Percentiles rank a stretch among this genome's conserved stretches.
Conservation (phyloP, 2,329 filamentous ascomycete species). For the Alternaria sp. region DNA sequence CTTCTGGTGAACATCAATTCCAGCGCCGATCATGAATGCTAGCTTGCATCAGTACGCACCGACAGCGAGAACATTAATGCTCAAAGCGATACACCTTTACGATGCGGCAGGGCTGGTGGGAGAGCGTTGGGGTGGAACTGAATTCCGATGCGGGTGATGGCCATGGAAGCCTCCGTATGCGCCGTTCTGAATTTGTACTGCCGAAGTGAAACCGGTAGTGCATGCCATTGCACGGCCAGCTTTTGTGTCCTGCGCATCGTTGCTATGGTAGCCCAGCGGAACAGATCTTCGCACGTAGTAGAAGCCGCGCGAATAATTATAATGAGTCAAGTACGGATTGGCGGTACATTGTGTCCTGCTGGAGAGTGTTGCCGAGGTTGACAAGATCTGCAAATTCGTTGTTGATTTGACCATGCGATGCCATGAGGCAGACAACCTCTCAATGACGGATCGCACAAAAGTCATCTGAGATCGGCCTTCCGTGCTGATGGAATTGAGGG, state of each 20-base stretch:
- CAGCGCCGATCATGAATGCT: background rate
- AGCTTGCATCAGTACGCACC: background rate
- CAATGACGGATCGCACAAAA: background rate
- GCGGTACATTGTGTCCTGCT: background rate
- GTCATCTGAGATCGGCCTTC: background rate
- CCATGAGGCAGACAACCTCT: background rate
- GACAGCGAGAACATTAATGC: background rate
- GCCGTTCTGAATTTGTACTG: background rate
- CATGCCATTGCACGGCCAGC: background rate
- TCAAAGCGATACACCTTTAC: background rate
- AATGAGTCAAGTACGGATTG: background rate
- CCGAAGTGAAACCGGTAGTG: background rate
- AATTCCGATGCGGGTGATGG: background rate
- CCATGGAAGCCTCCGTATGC: background rate
- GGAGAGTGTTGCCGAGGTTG: background rate
- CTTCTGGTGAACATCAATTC: background rate
- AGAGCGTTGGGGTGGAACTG: background rate
- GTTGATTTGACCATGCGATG: background rate
- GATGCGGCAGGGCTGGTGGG: no score
- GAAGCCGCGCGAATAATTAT: background rate
- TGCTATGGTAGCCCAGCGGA: background rate
- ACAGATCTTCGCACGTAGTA: constrained; percentile 1
- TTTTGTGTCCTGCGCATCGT: background rate
- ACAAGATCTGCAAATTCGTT: background rate
- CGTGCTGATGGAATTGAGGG: background rate